Evolutionary conservation across 345 rosid genomes (phyloP).

Genomic region (Bruguiera parviflora): DNA sequence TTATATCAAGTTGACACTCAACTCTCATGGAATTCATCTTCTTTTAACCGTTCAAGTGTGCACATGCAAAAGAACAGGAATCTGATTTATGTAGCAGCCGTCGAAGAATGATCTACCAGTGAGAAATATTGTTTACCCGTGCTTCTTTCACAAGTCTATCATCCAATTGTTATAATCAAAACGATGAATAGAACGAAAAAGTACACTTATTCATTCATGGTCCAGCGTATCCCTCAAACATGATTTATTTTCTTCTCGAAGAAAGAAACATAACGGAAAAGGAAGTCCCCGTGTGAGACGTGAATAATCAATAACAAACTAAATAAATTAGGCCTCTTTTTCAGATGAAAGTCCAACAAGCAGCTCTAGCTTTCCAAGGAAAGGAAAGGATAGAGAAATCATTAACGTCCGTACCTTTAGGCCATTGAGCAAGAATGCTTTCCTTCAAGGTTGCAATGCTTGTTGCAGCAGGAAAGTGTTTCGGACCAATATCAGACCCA

Average conservation of each 20-base stretch:
- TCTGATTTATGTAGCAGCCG: not conserved
- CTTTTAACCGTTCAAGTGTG: too few species aligned
- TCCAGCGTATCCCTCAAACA: too few species aligned
- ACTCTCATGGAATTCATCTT: not conserved
- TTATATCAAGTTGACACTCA: too few species aligned
- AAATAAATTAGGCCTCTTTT: too few species aligned
- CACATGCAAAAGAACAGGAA: too few species aligned
- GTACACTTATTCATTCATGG: too few species aligned
- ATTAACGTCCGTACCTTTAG: constrained; percentile 50
- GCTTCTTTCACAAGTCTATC: not conserved
- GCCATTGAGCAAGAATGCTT: constrained; percentile 89
- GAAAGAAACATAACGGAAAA: too few species aligned
- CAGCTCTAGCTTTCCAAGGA: not conserved
- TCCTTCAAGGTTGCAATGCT: constrained; percentile 88
- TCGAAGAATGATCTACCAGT: not conserved
- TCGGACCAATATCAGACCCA: constrained; percentile 95
- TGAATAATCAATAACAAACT: too few species aligned
- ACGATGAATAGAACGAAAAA: not conserved
- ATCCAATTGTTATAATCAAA: not conserved
- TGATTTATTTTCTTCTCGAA: too few species aligned
- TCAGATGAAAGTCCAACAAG: too few species aligned
- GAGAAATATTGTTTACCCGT: not conserved
- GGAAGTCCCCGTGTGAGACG: too few species aligned
- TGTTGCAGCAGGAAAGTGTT: constrained; percentile 74
- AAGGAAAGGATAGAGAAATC: constrained; percentile 7